Evolutionary conservation across 768 basidiomycete species (phyloP).

Genomic region (Pleurotus cornucopiae): DNA sequence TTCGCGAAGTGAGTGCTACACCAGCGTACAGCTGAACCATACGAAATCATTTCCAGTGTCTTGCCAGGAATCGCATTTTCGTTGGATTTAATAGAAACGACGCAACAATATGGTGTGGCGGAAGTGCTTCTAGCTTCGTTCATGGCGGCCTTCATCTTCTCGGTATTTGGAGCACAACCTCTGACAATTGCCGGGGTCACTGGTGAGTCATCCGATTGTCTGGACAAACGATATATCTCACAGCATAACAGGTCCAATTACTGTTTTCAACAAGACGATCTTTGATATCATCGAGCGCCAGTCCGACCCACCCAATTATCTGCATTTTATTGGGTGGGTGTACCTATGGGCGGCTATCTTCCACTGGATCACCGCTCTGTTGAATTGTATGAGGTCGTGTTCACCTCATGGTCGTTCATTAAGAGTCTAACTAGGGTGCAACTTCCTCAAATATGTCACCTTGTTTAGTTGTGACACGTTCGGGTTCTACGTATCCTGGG

Average conservation of each 20-base stretch:
- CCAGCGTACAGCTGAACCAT: background rate
- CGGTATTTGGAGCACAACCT: conserved; percentile 86
- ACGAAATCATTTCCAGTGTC: conserved; percentile 39
- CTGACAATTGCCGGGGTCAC: conserved; percentile 91
- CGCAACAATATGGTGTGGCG: conserved; percentile 82
- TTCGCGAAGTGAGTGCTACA: conserved; percentile 67
- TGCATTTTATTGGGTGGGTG: conserved; percentile 89
- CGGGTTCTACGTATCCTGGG: conserved; percentile 90
- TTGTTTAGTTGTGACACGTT: conserved; percentile 90
- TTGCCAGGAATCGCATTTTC: conserved; percentile 91
- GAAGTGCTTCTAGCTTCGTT: conserved; percentile 83
- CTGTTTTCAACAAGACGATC: conserved; percentile 89
- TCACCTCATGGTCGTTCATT: background rate
- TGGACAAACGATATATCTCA: background rate
- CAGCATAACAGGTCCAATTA: conserved; percentile 71
- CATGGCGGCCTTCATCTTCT: conserved; percentile 87
- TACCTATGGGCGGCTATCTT: conserved; percentile 88
- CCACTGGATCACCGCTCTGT: conserved; percentile 75
- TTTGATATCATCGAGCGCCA: conserved; percentile 65
- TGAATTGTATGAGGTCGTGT: conserved; percentile 56
- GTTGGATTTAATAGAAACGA: conserved; percentile 87
- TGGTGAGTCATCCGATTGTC: conserved; percentile 31
- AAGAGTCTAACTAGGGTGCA: conserved; percentile 52
- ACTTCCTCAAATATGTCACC: conserved; percentile 83
- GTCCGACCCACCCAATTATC: conserved; percentile 63